phyloP scores from a whole-genome alignment of 345 rosid species.

The Toxicodendron radicans region DNA sequence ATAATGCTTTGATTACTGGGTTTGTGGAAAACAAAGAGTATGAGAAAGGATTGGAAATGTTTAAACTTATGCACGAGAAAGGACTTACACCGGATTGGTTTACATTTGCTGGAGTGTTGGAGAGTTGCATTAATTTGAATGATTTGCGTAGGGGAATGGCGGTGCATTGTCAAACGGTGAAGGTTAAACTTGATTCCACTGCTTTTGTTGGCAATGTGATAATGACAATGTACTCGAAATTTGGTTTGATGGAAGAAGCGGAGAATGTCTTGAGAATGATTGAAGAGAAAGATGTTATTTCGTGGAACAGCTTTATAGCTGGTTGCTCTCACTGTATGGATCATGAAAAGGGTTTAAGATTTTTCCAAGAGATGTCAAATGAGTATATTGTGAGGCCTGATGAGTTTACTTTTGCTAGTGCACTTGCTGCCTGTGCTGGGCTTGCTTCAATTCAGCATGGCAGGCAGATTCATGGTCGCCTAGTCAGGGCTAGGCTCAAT shows the following conservation, averaged over 20 bases:
- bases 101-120: conserved; percentile 45
- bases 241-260: conserved; percentile 32
- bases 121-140: conserved; percentile 29
- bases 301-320: conserved; percentile 55
- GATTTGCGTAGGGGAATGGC: conserved; percentile 31
- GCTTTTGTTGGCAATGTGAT: conserved; percentile 54
- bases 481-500: conserved; percentile 37
- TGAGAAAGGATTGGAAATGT: conserved; percentile 40
- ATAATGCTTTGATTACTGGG: conserved; percentile 58
- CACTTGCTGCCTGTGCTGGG: conserved; percentile 52
- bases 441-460: conserved; percentile 50
- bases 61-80: conserved; percentile 36
- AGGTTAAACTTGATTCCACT: conserved; percentile 38
- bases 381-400: conserved; percentile 30
- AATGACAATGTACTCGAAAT: conserved; percentile 52
- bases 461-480: conserved; percentile 53
- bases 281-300: conserved; percentile 48
- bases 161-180: conserved; percentile 48
- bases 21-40: conserved; percentile 46
- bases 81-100: conserved; percentile 49
- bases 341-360: conserved; percentile 44
- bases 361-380: conserved; percentile 41
- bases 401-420: conserved; percentile 52
- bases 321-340: conserved; percentile 42
- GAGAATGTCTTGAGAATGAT: conserved; percentile 44